Evolutionary conservation across 78 protist species (phyloP), one percentile per base, ranked within the genome.

Genomic region (Protostelium mycophagum): DNA sequence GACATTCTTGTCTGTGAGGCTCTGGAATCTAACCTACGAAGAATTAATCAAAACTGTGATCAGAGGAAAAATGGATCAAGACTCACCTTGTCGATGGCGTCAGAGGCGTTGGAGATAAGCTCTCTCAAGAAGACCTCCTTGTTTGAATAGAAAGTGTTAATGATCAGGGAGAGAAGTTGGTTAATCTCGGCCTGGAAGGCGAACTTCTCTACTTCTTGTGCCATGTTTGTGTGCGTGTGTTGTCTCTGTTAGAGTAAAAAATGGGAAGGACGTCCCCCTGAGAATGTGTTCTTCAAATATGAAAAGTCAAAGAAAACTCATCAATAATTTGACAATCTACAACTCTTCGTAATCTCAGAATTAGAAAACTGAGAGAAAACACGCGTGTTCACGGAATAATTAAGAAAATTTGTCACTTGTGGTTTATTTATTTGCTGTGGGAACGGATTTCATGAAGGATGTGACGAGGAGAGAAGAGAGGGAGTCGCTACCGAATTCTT

Each of bases 141-240:
- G 97, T 99, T 98, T 83, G 98, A 94, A 97, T 99, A 99, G 96
- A 99, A 98, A n/a, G 99, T 97, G 98, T 99, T 99, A 98, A 99
- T 97, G 96, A 99, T 98, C 39, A 99, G 92, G 85, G 92, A 73
- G 98, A 98, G 95, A 88, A 98, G 94, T 94, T 98, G 99, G 88
- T 96, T 97, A 92, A 97, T 97, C 92, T 98, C 99, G 83, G 98
- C 98, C 94, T 96, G 97, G 94, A 95, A 97, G 39, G 85, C 38
- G 84, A 89, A 89, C 95, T 37, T 86, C 63, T 28, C 34, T 36
- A 86, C 28, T 16, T 51, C 73, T 16, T 51, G 73, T 90, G 89
- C 91, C 96, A 1, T 92, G 87, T 31, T 92, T 91, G n/a, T 9
- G 86, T 35, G 37, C 5, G 37, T 36, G n/a, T n/a, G n/a, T n/a